These are phyloP conservation scores for Termitomyces titanicus DNA, from an alignment of 768 basidiomycete genomes.

Conservation along the genomic window DNA sequence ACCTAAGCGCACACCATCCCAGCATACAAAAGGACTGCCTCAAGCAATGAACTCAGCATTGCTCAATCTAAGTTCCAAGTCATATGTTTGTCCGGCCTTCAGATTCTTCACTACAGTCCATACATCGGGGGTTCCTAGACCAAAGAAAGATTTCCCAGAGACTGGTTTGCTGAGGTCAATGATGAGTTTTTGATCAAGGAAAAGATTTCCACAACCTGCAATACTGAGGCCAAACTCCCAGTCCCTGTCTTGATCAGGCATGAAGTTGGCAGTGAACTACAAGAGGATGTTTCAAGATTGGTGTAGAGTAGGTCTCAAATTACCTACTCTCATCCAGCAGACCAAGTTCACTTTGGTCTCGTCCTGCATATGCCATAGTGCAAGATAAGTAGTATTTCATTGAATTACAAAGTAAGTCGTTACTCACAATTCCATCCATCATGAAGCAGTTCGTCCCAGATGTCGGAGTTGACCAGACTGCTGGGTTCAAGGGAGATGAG, in stretches of 20 bases:
- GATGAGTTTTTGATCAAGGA: slow-evolving; percentile 42
- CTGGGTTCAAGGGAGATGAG: slow-evolving; percentile 15
- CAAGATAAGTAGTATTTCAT: neutral
- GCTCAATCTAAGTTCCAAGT: slow-evolving; percentile 34
- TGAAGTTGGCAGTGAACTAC: slow-evolving; percentile 40
- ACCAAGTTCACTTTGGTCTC: slow-evolving; percentile 36
- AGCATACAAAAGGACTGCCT: slow-evolving; percentile 31
- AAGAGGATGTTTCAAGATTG: neutral
- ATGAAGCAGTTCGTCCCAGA: slow-evolving; percentile 31
- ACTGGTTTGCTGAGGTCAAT: slow-evolving; percentile 42
- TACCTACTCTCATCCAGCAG: slow-evolving; percentile 38
- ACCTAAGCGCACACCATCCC: slow-evolving; percentile 38
- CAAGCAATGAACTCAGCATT: slow-evolving; percentile 31
- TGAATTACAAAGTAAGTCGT: neutral
- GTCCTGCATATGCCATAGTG: slow-evolving; percentile 27
- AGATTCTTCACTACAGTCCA: slow-evolving; percentile 31
- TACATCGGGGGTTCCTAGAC: slow-evolving; percentile 38
- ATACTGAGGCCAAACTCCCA: slow-evolving; percentile 46
- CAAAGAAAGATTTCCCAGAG: slow-evolving; percentile 39
- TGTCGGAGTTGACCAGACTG: slow-evolving; percentile 37
- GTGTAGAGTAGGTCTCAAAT: neutral
- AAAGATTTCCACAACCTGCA: slow-evolving; percentile 45
- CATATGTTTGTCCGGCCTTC: slow-evolving; percentile 38
- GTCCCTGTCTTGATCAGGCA: slow-evolving; percentile 49
- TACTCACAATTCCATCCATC: slow-evolving; percentile 39